Percentiles rank a stretch among this genome's conserved stretches.
Conservation (phyloP, 1,139 yeast genomes). For the Blastobotrys petasosporus region DNA sequence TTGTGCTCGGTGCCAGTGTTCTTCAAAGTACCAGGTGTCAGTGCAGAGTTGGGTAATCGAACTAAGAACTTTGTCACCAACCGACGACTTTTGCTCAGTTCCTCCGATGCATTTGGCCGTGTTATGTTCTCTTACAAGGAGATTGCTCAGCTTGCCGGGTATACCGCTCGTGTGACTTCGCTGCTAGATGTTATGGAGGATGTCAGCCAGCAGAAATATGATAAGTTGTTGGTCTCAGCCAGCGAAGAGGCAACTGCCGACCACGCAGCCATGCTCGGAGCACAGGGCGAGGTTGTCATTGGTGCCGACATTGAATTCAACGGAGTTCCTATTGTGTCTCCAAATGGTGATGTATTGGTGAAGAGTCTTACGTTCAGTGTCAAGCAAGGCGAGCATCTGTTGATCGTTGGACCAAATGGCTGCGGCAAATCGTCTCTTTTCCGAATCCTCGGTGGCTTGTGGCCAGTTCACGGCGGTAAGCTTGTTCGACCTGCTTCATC, state of each 20-base stretch:
- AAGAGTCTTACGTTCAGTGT: constrained; percentile 62
- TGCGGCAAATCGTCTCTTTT: constrained; percentile 91
- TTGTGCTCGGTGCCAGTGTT: constrained; percentile 89
- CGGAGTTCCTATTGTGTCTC: constrained; percentile 74
- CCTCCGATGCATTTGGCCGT: constrained; percentile 85
- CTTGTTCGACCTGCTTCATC: constrained; percentile 60
- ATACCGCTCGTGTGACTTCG: constrained; percentile 67
- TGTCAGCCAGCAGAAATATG: constrained; percentile 38
- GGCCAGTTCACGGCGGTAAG: constrained; percentile 68
- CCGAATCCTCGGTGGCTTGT: constrained; percentile 83
- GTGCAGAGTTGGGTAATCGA: constrained; percentile 26
- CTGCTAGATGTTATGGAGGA: constrained; percentile 61
- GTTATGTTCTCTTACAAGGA: constrained; percentile 81
- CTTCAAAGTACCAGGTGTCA: constrained; percentile 50
- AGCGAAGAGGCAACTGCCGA: constrained; percentile 18
- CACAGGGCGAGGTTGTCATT: constrained; percentile 34
- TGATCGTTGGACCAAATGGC: constrained; percentile 94
- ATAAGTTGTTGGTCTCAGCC: constrained; percentile 28
- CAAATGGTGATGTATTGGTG: constrained; percentile 72
- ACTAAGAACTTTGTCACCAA: constrained; percentile 73
- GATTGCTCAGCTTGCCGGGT: constrained; percentile 79
- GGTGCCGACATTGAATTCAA: constrained; percentile 64
- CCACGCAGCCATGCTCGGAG: constrained; percentile 18
- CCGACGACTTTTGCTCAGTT: constrained; percentile 74
- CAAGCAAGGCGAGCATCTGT: constrained; percentile 74